Evolutionary conservation across 495 filamentous ascomycete species (phyloP).

Genomic region (Podospora anserina): DNA sequence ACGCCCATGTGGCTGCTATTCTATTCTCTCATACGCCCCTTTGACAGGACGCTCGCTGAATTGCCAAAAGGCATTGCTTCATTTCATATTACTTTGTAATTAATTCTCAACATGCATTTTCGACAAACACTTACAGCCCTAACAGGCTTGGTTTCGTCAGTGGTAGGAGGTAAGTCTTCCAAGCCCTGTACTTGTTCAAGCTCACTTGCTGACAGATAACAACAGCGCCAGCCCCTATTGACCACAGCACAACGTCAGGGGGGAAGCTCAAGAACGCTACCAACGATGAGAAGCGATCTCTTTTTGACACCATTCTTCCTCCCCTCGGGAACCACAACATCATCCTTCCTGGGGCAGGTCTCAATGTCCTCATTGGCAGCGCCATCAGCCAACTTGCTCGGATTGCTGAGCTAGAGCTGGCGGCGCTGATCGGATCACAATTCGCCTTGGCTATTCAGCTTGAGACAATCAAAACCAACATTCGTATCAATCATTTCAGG

Average conservation of each 20-base stretch:
- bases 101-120: conserved; percentile 31
- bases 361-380: conserved; percentile 7
- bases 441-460: conserved; percentile 33
- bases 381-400: conserved; percentile 31
- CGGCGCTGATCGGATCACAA: conserved; percentile 34
- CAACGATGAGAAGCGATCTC: conserved; percentile 1
- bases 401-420: conserved; percentile 36
- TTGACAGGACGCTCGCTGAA: conserved; percentile 24
- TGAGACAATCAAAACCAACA: conserved; percentile 39
- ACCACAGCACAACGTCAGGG: conserved; percentile 12
- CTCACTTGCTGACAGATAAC: background rate
- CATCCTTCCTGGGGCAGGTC: background rate
- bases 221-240: conserved; percentile 26
- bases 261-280: conserved; percentile 29
- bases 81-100: conserved; percentile 29
- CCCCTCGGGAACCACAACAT: background rate
- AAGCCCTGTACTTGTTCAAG: background rate
- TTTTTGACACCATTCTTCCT: background rate
- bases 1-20: conserved; percentile 30
- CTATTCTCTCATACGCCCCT: conserved; percentile 27
- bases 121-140: conserved; percentile 29
- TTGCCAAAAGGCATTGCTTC: conserved; percentile 10
- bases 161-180: conserved; percentile 28
- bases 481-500: conserved; percentile 38
- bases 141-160: conserved; percentile 30